These are phyloP conservation scores for Mycena crocata DNA, from an alignment of 768 basidiomycete species.

Conservation along the genomic window DNA sequence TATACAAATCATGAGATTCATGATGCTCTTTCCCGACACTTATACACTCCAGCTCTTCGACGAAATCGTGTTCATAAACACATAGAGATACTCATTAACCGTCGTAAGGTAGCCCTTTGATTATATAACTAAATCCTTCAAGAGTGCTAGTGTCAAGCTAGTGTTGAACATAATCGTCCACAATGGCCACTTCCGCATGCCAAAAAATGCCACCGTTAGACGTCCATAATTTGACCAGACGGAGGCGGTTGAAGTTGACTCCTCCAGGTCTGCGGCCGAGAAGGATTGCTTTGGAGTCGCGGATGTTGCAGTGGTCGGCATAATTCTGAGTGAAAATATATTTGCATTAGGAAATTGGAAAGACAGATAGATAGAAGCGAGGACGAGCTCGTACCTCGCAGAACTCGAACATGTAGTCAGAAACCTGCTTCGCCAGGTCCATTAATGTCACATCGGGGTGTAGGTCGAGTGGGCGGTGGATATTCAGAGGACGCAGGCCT, in stretches of 20 bases:
- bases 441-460: not conserved
- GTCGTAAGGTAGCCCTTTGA: too few relatives aligned
- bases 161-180: constrained; percentile 11
- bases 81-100: too few relatives aligned
- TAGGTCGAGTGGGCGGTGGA: not conserved
- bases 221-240: constrained; percentile 23
- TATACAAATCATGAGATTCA: too few relatives aligned
- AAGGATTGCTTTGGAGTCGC: not conserved
- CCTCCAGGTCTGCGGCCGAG: constrained; percentile 6
- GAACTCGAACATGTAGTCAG: constrained; percentile 9
- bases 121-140: too few relatives aligned
- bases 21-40: too few relatives aligned
- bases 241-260: constrained; percentile 14
- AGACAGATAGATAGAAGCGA: not conserved
- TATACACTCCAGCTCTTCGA: too few relatives aligned
- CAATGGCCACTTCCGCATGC: constrained; percentile 14
- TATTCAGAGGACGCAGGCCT: not conserved
- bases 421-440: not conserved
- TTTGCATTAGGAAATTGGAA: not conserved
- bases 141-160: too few relatives aligned
- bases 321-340: not conserved
- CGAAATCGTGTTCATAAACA: too few relatives aligned
- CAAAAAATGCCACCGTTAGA: not conserved
- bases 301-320: not conserved
- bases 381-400: not conserved